These are phyloP conservation scores for Lagenaria siceraria DNA, from an alignment of 306 rosid genomes.

Conservation along the genomic window DNA sequence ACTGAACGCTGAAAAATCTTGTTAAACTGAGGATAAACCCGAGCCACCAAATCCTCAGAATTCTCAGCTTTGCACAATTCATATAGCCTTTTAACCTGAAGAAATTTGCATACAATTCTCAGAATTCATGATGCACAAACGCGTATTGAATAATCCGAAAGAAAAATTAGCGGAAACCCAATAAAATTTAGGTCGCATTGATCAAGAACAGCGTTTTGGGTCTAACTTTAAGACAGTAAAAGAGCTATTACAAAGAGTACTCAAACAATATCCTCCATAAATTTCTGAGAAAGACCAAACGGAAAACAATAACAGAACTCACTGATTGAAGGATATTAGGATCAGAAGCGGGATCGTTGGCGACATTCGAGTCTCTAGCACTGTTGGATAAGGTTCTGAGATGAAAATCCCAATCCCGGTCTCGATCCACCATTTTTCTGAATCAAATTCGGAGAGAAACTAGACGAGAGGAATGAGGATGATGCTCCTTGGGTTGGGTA, in stretches of 20 bases:
- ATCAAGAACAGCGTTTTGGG: neutral
- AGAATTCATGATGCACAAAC: neutral
- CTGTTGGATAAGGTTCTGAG: slow-evolving; percentile 55
- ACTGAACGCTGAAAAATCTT: slow-evolving; percentile 80
- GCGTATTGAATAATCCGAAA: neutral
- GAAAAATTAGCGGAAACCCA: neutral
- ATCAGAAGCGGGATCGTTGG: slow-evolving; percentile 81
- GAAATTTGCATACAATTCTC: neutral
- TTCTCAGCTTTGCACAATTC: slow-evolving; percentile 61
- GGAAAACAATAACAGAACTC: slow-evolving; percentile 4
- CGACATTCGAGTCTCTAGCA: slow-evolving; percentile 63
- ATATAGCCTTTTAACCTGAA: slow-evolving; percentile 66
- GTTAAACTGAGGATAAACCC: slow-evolving; percentile 75
- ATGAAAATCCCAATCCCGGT: slow-evolving; percentile 66
- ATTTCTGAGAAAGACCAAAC: neutral
- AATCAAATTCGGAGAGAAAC: neutral
- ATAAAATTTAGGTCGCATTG: neutral
- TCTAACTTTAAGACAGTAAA: neutral
- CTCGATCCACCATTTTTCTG: slow-evolving; percentile 29
- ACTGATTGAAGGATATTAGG: slow-evolving; percentile 73
- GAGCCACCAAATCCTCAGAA: slow-evolving; percentile 68
- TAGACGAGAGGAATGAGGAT: neutral
- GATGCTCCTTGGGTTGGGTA: neutral
- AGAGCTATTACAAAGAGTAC: neutral
- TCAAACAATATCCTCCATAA: neutral